Evolutionary conservation across 2,329 filamentous ascomycete species (phyloP).

Genomic region (Trichoderma lentiforme): DNA sequence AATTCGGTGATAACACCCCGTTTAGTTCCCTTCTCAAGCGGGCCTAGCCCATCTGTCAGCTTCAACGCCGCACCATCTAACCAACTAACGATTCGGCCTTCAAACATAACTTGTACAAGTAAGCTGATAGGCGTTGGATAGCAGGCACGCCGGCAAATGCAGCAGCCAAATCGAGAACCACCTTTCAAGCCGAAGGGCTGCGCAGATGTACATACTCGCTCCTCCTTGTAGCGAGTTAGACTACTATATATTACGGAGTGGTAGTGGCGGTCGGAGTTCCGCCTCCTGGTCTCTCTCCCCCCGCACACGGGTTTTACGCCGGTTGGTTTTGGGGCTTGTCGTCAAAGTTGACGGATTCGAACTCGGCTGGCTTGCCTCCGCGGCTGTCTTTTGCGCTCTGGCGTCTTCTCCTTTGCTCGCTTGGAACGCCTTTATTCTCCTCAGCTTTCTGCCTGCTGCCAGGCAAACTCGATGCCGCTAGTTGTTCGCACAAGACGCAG

Average conservation of each 20-base stretch:
- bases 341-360: background rate
- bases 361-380: background rate
- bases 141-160: background rate
- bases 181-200: background rate
- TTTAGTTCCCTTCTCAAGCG: slow-evolving; percentile 2
- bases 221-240: background rate
- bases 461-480: background rate
- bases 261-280: background rate
- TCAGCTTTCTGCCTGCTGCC: background rate
- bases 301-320: background rate
- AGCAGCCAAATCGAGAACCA: background rate
- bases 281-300: background rate
- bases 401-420: background rate
- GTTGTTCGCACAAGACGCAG: background rate
- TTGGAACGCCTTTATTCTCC: background rate
- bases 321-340: background rate
- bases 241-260: background rate
- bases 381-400: background rate
- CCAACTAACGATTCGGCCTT: background rate
- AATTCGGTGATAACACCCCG: background rate
- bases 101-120: background rate
- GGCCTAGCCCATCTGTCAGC: slow-evolving; percentile 10
- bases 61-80: background rate
- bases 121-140: slow-evolving; percentile 1
- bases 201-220: background rate